These are phyloP conservation scores for Trametes punicea DNA, from an alignment of 768 basidiomycete genomes.

Conservation along the genomic window DNA sequence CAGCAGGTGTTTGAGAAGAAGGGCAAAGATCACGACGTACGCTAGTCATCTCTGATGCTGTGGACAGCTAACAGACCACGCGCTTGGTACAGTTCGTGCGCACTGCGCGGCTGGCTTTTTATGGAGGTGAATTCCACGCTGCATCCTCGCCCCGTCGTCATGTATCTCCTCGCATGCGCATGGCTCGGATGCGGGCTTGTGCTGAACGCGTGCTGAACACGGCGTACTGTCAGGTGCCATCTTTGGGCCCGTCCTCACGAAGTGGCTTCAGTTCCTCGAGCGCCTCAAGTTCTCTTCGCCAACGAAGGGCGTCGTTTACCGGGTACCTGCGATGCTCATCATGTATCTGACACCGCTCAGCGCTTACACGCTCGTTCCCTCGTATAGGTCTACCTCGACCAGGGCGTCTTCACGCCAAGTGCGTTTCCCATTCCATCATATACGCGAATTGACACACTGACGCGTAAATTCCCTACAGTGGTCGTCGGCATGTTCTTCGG, in stretches of 20 bases:
- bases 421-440: constrained; percentile 17
- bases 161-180: not conserved
- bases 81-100: constrained; percentile 43
- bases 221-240: constrained; percentile 45
- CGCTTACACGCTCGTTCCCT: not conserved
- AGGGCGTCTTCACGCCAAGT: constrained; percentile 74
- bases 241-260: constrained; percentile 80
- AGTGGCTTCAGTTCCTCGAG: constrained; percentile 76
- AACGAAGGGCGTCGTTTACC: constrained; percentile 54
- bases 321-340: constrained; percentile 39
- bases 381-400: constrained; percentile 74
- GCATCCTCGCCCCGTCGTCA: not conserved
- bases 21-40: constrained; percentile 73
- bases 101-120: constrained; percentile 64
- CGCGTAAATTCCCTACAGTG: constrained; percentile 23
- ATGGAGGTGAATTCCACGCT: constrained; percentile 52
- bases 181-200: no score
- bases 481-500: constrained; percentile 60
- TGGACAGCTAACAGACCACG: no score
- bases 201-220: not conserved
- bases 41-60: no score
- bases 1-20: constrained; percentile 80
- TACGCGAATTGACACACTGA: not conserved
- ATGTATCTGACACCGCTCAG: not conserved
- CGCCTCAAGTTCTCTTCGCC: constrained; percentile 65